Percentiles rank a stretch among this genome's conserved stretches.
phyloP scores from a whole-genome alignment of 257 asterid genomes.

The Solanum rostratum region DNA sequence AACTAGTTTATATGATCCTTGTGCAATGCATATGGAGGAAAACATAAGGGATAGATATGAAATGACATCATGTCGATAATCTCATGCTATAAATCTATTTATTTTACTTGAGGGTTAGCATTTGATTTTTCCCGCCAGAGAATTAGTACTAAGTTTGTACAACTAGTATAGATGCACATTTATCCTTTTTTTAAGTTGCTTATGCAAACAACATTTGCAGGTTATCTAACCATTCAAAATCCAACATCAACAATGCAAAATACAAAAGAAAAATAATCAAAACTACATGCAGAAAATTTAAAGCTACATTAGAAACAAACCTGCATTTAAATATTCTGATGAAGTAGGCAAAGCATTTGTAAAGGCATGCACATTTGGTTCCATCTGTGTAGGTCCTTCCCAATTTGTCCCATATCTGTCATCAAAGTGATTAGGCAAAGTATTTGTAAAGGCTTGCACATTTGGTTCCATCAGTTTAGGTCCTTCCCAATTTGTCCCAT shows the following conservation, averaged over 20 bases:
- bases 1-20: too few species aligned
- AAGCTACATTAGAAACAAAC: neutral
- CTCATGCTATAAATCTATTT: too few species aligned
- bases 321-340: neutral
- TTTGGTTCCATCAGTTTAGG: slow-evolving; percentile 1
- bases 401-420: neutral
- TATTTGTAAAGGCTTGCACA: neutral
- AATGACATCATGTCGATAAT: too few species aligned
- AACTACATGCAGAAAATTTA: neutral
- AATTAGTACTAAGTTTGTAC: too few species aligned
- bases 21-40: too few species aligned
- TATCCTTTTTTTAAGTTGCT: too few species aligned
- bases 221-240: neutral
- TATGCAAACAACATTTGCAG: too few species aligned
- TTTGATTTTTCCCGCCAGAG: too few species aligned
- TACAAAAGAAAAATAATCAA: neutral
- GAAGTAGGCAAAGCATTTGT: neutral
- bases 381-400: slow-evolving; percentile 1
- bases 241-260: neutral
- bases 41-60: too few species aligned
- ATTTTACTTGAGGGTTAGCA: too few species aligned
- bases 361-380: neutral
- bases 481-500: neutral
- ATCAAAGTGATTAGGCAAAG: neutral
- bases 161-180: too few species aligned